Evolutionary conservation across 2,329 filamentous ascomycete species (phyloP).

Genomic region (Aspergillus sp.): DNA sequence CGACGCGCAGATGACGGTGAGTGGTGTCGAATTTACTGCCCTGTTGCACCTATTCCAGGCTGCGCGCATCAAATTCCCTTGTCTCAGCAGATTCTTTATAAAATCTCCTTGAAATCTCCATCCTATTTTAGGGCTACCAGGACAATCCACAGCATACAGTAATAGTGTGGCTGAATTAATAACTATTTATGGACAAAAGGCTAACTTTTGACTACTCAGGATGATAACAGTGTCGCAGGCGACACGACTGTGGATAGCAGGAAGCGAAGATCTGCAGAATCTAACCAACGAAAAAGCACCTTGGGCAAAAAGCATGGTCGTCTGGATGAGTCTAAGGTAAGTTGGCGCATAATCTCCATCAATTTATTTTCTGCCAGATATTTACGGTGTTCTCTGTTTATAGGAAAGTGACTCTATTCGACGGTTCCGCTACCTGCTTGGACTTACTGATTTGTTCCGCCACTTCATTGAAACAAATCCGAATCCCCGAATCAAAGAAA

Average conservation of each 20-base stretch:
- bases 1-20: slow-evolving; percentile 37
- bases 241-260: slow-evolving; percentile 67
- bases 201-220: slow-evolving; percentile 31
- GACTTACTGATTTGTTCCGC: slow-evolving; percentile 91
- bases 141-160: not conserved
- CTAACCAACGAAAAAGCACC: slow-evolving; percentile 82
- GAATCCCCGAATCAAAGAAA: slow-evolving; percentile 86
- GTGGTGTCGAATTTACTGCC: slow-evolving; percentile 9
- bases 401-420: slow-evolving; percentile 93
- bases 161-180: not conserved
- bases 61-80: not conserved
- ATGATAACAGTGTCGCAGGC: slow-evolving; percentile 71
- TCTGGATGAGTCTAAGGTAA: slow-evolving; percentile 84
- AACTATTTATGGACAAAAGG: slow-evolving; percentile 27
- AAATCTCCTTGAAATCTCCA: slow-evolving; percentile 36
- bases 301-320: slow-evolving; percentile 92
- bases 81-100: slow-evolving; percentile 42
- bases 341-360: slow-evolving; percentile 7
- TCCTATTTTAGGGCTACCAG: not conserved
- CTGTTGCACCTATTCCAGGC: not conserved
- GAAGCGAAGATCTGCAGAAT: slow-evolving; percentile 77
- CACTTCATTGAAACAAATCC: slow-evolving; percentile 98
- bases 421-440: slow-evolving; percentile 88
- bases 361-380: not conserved
- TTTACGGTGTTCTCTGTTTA: slow-evolving; percentile 9